Percentiles rank a stretch among this genome's conserved stretches.
Conservation (phyloP, 495 filamentous ascomycete species). For the Penicillium pancosmium region DNA sequence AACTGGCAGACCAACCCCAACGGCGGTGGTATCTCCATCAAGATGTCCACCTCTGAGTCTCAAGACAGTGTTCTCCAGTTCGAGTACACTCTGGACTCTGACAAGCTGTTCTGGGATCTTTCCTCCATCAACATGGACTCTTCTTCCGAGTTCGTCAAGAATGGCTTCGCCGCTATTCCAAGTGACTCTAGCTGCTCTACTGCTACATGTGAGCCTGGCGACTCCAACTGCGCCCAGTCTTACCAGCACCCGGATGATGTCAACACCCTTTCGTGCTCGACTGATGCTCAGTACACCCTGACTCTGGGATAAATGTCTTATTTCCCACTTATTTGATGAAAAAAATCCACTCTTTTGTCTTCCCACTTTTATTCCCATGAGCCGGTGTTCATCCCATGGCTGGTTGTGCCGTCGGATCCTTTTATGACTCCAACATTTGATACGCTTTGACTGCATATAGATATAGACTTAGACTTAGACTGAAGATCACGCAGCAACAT, state of each 20-base stretch:
- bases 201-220: constrained; percentile 31
- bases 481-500: constrained; percentile 8
- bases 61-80: constrained; percentile 47
- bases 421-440: constrained; percentile 5
- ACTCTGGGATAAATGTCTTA: constrained; percentile 30
- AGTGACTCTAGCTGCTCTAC: constrained; percentile 30
- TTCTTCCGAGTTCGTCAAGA: constrained; percentile 23
- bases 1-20: constrained; percentile 42
- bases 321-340: neutral
- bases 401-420: neutral
- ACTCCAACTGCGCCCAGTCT: constrained; percentile 29
- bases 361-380: neutral
- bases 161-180: constrained; percentile 23
- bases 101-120: constrained; percentile 36
- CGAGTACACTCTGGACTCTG: constrained; percentile 29
- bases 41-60: constrained; percentile 40
- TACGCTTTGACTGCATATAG: neutral
- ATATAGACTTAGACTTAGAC: constrained; percentile 2
- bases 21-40: constrained; percentile 51
- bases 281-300: constrained; percentile 26
- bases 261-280: constrained; percentile 34
- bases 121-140: constrained; percentile 36
- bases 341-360: constrained; percentile 4
- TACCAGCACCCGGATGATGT: constrained; percentile 41
- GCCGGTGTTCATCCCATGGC: neutral